Base-by-base conservation (phyloP, 2,329 filamentous ascomycete genomes). In the Fusarium sp. region DNA sequence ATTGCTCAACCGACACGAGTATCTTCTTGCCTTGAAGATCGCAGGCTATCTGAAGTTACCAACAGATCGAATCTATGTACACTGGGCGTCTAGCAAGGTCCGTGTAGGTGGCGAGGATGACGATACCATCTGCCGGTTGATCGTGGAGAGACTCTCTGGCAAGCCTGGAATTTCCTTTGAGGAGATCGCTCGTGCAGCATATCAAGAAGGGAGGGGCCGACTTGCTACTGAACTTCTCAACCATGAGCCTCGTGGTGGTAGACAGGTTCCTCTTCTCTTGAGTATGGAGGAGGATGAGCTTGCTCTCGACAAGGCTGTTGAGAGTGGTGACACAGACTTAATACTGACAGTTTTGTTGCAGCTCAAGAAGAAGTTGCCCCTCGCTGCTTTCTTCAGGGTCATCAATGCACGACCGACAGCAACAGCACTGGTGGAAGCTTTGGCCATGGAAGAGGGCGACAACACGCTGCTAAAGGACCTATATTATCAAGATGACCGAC, bases 21-120 rank as follows among this genome's bases (percentile, higher is more conserved):
- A 98, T 80, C 87, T 98, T 4, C 88, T 99, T 8, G 96, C 96
- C 0, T 89, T 99, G 26, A 93, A 94, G 54, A 90, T 99, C 53
- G 95, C 96, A 0, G 92, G 94, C 45, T 98, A 97, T 80, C 86
- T 99, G 6, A 93, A 92, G 68, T 87, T 99, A 8, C 92, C 96
- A 0, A 93, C 95, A 0, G 95, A 97, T 81, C 90, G 91, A 61
- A 97, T 99, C 67, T 98, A 98, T 78, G 94, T 98, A 3, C 95
- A 98, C 80, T 99, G 96, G 96, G 96, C 96, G 4, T 96, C 93
- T 24, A 92, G 96, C 80, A 99, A 98, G 81, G 96, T 98, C 8
- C 93, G 95, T 32, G 86, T 93, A 6, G 95, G 95, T 0, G 89
- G 91, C 1, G 95, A 95, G 72, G 92, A 97, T 70, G 96, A 98